Evolutionary conservation across 164 flowering plant genomes (phyloP).

Genomic region (Chimonanthus praecox): DNA sequence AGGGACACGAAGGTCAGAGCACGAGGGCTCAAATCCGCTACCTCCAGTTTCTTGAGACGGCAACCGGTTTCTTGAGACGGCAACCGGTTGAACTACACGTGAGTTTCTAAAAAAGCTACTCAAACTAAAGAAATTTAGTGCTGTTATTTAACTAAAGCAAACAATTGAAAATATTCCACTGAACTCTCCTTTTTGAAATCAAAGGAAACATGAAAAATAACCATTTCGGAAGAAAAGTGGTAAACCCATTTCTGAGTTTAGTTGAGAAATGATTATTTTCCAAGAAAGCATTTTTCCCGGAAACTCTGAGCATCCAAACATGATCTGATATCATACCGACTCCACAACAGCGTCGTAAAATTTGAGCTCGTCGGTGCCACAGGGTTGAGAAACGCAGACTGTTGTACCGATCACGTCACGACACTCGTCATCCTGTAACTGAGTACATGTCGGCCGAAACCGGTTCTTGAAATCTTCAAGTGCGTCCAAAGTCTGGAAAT

Average conservation of each 20-base stretch:
- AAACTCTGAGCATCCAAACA: neutral
- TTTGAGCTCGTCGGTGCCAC: constrained; percentile 18
- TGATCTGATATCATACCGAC: constrained; percentile 14
- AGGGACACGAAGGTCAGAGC: too few species aligned
- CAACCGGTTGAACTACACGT: too few species aligned
- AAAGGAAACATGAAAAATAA: neutral
- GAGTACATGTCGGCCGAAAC: constrained; percentile 37
- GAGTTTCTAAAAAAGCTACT: too few species aligned
- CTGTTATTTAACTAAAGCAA: too few species aligned
- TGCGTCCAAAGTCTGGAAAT: constrained; percentile 19
- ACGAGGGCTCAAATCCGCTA: too few species aligned
- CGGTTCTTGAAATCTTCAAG: constrained; percentile 23
- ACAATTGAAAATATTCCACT: too few species aligned
- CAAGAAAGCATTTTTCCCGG: neutral
- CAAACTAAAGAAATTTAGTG: too few species aligned
- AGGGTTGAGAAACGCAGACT: constrained; percentile 31
- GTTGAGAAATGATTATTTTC: neutral
- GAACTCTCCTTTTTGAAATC: neutral
- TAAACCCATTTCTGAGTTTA: neutral
- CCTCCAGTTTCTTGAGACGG: too few species aligned
- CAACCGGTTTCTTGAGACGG: too few species aligned
- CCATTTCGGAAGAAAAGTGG: neutral
- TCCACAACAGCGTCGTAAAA: constrained; percentile 54
- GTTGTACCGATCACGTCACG: constrained; percentile 15
- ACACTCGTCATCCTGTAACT: constrained; percentile 52